Conservation (phyloP, 2,329 filamentous ascomycete genomes). For the Ceratocystis cacaofunesta region DNA sequence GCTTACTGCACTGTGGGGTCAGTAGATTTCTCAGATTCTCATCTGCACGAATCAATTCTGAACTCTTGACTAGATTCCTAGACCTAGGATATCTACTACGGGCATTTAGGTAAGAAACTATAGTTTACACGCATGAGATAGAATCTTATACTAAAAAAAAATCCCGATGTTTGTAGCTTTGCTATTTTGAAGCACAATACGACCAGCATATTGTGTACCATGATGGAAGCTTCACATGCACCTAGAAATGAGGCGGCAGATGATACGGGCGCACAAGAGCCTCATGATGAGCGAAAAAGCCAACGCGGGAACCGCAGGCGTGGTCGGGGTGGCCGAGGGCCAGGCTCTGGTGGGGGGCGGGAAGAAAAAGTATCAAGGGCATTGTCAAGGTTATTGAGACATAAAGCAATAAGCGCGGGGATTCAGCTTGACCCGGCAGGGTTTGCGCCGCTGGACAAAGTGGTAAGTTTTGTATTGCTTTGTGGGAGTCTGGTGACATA, state of each 20-base stretch:
- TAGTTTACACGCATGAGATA: no score
- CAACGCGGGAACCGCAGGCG: slow-evolving; percentile 22
- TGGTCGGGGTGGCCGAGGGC: slow-evolving; percentile 23
- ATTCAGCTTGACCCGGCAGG: slow-evolving; percentile 44
- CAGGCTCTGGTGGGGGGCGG: slow-evolving; percentile 24
- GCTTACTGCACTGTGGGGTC: no score
- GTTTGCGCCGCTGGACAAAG: slow-evolving; percentile 41
- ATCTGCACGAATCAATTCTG: no score
- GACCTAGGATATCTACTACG: no score
- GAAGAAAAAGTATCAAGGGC: slow-evolving; percentile 38
- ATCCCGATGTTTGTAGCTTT: not conserved
- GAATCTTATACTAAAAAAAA: not conserved
- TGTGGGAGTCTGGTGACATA: not conserved
- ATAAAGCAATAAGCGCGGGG: slow-evolving; percentile 42
- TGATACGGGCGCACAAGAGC: not conserved
- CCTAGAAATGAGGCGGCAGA: not conserved
- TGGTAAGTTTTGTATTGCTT: slow-evolving; percentile 33
- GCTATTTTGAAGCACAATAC: no score
- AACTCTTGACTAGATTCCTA: no score
- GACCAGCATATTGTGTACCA: not conserved
- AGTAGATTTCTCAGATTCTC: no score
- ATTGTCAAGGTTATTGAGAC: slow-evolving; percentile 38
- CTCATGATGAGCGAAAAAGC: slow-evolving; percentile 2
- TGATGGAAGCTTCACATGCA: not conserved
- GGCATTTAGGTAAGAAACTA: no score